phyloP scores from a whole-genome alignment of 768 basidiomycete species.

The Cystoderma amianthinum region DNA sequence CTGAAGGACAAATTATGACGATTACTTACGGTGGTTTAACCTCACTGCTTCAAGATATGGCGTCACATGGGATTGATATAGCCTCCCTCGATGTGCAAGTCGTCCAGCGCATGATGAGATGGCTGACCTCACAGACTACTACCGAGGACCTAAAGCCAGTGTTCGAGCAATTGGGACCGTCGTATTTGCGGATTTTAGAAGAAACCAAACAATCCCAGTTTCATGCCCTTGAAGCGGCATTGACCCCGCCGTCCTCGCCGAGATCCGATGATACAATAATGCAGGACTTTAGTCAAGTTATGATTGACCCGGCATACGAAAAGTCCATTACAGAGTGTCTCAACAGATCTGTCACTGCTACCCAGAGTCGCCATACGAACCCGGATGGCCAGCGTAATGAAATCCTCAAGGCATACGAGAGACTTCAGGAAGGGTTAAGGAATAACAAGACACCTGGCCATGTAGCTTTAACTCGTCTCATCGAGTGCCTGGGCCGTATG shows the following conservation, averaged over 20 bases:
- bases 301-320: neutral
- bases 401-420: slow-evolving; percentile 31
- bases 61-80: slow-evolving; percentile 21
- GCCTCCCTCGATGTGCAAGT: slow-evolving; percentile 15
- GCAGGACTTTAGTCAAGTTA: slow-evolving; percentile 4
- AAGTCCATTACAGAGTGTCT: neutral
- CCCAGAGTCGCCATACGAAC: no score
- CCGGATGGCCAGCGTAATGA: neutral
- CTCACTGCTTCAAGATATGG: slow-evolving; percentile 35
- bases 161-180: slow-evolving; percentile 23
- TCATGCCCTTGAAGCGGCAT: slow-evolving; percentile 12
- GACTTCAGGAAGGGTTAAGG: slow-evolving; percentile 39
- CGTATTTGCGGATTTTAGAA: slow-evolving; percentile 17
- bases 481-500: slow-evolving; percentile 61
- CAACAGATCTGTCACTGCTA: neutral
- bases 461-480: slow-evolving; percentile 49
- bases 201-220: slow-evolving; percentile 11
- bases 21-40: slow-evolving; percentile 32
- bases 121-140: slow-evolving; percentile 15
- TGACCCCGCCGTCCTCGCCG: slow-evolving; percentile 7
- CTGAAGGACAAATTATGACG: slow-evolving; percentile 12
- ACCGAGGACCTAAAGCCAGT: slow-evolving; percentile 15
- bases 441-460: slow-evolving; percentile 43
- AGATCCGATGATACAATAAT: no score
- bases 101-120: slow-evolving; percentile 16